phyloP scores from a whole-genome alignment of 257 asterid species.

The Solanum ossicruentum region DNA sequence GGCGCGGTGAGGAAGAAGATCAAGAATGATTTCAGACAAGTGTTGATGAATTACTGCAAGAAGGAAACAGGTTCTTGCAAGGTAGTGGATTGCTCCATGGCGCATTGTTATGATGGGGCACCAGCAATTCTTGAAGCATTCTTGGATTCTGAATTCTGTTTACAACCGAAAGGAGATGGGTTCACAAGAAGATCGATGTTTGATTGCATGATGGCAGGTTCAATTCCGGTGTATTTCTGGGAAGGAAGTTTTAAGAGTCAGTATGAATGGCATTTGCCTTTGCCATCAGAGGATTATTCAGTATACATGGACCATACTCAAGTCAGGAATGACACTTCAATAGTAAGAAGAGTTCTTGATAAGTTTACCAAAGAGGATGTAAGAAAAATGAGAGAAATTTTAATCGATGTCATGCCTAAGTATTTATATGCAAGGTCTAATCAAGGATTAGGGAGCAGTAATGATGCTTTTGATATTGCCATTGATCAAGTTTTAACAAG shows the following conservation, averaged over 20 bases:
- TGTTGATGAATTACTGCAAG: constrained; percentile 15
- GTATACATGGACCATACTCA: constrained; percentile 16
- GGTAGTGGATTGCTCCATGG: constrained; percentile 17
- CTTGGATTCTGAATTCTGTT: constrained; percentile 27
- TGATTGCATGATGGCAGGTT: constrained; percentile 39
- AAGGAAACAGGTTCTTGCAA: constrained; percentile 5
- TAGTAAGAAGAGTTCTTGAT: constrained; percentile 9
- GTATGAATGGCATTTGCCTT: constrained; percentile 25
- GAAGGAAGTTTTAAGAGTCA: constrained; percentile 14
- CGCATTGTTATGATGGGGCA: constrained; percentile 16
- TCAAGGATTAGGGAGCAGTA: constrained; percentile 7
- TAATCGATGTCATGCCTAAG: constrained; percentile 21
- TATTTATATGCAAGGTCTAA: constrained; percentile 9
- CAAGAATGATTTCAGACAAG: constrained; percentile 16
- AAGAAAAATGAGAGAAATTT: constrained; percentile 20
- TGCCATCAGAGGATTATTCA: constrained; percentile 8
- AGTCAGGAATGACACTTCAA: constrained; percentile 14
- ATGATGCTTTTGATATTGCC: constrained; percentile 20
- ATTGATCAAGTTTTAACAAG: constrained; percentile 11
- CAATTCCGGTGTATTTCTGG: constrained; percentile 40
- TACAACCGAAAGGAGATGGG: constrained; percentile 38
- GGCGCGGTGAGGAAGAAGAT: constrained; percentile 16
- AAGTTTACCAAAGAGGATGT: constrained; percentile 17
- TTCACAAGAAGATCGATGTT: constrained; percentile 24
- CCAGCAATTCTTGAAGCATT: constrained; percentile 18